Base-by-base conservation (phyloP, 306 rosid species). In the Morella rubra region DNA sequence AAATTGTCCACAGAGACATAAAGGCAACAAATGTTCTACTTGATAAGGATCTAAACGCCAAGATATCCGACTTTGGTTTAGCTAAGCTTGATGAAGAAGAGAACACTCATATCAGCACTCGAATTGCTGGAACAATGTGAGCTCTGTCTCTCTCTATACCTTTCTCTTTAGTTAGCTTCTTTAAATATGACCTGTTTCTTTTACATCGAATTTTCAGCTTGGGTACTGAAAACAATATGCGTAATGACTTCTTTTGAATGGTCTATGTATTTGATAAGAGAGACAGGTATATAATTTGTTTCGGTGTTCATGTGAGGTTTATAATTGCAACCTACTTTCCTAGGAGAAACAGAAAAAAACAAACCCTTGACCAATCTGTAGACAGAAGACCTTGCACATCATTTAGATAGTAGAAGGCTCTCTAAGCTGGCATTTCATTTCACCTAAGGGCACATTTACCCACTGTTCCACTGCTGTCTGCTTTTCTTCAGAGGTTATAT, bases 1-100 rank as follows among this genome's bases (percentile, higher is more conserved):
- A 89, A 87, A 89, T 93, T 14, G 90, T 93, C 60, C 97, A 93
- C 37, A 79, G 96, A 74, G 97, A 93, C 73, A 92, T 92, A 27
- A 92, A 92, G 81, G 93, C 92, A 19, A 86, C 91, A 8, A 92
- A 92, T 83, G 87, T 93, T 68, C 69, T 93, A 46, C 85, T 93
- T n/a, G 97, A 93, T 67, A 86, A 85, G 81, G 75, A 89, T 86
- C 90, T 91, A 13, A 84, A 65, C 18, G 87, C 91, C 5, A 93
- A 93, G 74, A 91, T 93, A 76, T 88, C 88, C 2, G 97, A 93
- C 78, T 90, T 91, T 73, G 88, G 96, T 37, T 79, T 91, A 81
- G 96, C 96, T 52, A 93, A 86, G 73, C 98, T 91, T 53, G 82
- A 88, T 50, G 97, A 91, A 58, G 92, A 82, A 42, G 97, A 79